A percentile compares a stretch with the other conserved stretches of the same genome.
Conservation (phyloP, 805 yeast species). For the Wickerhamomyces strasburgensis region DNA sequence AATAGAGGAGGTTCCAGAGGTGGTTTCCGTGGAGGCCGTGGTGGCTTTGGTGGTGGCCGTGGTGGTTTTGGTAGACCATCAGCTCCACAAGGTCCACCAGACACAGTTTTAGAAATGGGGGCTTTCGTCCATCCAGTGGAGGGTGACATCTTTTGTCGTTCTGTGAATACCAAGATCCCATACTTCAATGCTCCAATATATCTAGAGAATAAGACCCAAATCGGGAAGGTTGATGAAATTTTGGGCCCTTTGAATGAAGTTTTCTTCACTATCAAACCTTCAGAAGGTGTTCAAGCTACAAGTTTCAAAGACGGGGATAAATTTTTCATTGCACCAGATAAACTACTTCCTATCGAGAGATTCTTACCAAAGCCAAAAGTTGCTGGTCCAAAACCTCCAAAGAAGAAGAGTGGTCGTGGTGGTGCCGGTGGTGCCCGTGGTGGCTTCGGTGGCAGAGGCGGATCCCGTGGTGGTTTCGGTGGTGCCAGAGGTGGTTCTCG, state of each 20-base stretch:
- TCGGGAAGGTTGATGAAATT: slow-evolving; percentile 97
- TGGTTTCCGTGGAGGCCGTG: slow-evolving; percentile 60
- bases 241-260: slow-evolving; percentile 97
- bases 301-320: slow-evolving; percentile 95
- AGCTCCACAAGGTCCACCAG: slow-evolving; percentile 93
- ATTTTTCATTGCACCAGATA: slow-evolving; percentile 92
- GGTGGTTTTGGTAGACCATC: slow-evolving; percentile 67
- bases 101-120: slow-evolving; percentile 92
- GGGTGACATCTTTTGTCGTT: slow-evolving; percentile 95
- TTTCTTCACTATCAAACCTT: slow-evolving; percentile 92
- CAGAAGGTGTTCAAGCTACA: slow-evolving; percentile 92
- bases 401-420: slow-evolving; percentile 51
- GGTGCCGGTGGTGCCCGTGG: slow-evolving; percentile 37
- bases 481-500: slow-evolving; percentile 12
- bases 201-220: slow-evolving; percentile 90
- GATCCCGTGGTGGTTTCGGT: slow-evolving; percentile 42
- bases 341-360: slow-evolving; percentile 91
- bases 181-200: slow-evolving; percentile 98
- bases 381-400: slow-evolving; percentile 76
- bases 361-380: slow-evolving; percentile 95
- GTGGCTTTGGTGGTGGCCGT: slow-evolving; percentile 46
- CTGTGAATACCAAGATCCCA: slow-evolving; percentile 90
- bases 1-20: slow-evolving; percentile 44
- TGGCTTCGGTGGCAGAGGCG: slow-evolving; percentile 33
- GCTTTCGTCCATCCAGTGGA: slow-evolving; percentile 87